Conservation (phyloP, 495 filamentous ascomycete genomes). For the Penicillium fimorum region DNA sequence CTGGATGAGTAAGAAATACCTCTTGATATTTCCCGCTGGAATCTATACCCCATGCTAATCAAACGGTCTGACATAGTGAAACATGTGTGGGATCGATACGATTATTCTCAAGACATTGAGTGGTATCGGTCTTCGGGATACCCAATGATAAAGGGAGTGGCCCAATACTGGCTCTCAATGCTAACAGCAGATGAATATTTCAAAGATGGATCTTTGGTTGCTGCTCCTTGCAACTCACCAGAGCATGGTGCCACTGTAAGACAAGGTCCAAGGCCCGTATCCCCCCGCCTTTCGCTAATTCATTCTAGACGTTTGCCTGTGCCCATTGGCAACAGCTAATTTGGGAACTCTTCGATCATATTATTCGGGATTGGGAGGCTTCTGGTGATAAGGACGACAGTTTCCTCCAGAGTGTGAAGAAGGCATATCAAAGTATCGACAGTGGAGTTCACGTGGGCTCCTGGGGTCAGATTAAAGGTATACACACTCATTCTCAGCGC, state of each 20-base stretch:
- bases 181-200: slow-evolving; percentile 44
- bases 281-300: neutral
- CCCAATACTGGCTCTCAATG: slow-evolving; percentile 48
- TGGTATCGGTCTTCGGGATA: slow-evolving; percentile 45
- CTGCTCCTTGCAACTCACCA: slow-evolving; percentile 51
- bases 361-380: slow-evolving; percentile 27
- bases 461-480: slow-evolving; percentile 48
- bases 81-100: slow-evolving; percentile 49
- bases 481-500: too few relatives aligned
- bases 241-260: slow-evolving; percentile 45
- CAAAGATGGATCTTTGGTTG: slow-evolving; percentile 51
- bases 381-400: slow-evolving; percentile 22
- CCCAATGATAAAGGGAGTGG: slow-evolving; percentile 47
- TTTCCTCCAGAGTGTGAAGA: slow-evolving; percentile 29
- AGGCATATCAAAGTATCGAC: slow-evolving; percentile 36
- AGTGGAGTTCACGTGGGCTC: slow-evolving; percentile 46
- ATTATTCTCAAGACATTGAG: slow-evolving; percentile 42
- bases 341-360: slow-evolving; percentile 40
- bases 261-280: neutral
- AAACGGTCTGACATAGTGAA: slow-evolving; percentile 28
- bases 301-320: slow-evolving; percentile 45
- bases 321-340: slow-evolving; percentile 51
- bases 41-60: neutral
- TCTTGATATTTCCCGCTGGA: too few relatives aligned
- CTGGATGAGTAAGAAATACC: slow-evolving; percentile 38